These are phyloP conservation scores for Amylocystis lapponica DNA, from an alignment of 768 basidiomycete genomes.

Conservation along the genomic window DNA sequence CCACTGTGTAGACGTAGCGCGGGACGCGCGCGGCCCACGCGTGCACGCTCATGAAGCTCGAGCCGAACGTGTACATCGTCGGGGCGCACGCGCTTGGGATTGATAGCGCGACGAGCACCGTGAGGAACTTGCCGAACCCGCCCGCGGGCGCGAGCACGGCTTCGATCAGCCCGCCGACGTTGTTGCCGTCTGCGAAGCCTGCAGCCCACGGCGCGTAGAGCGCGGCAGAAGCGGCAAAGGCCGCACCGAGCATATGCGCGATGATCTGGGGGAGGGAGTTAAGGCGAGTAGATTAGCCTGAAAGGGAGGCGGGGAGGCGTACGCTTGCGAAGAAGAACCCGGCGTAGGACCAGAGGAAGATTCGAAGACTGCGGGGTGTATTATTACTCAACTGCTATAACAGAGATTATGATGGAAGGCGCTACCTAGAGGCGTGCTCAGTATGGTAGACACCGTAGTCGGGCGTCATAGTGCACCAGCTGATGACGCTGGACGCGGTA, in stretches of 20 bases:
- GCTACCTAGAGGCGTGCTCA: conserved; percentile 25
- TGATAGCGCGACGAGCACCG: conserved; percentile 45
- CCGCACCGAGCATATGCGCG: conserved; percentile 39
- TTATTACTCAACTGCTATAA: too few species aligned
- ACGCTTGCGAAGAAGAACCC: conserved; percentile 39
- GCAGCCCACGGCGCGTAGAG: conserved; percentile 33
- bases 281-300: background rate
- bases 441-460: conserved; percentile 47
- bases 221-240: conserved; percentile 38
- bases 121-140: conserved; percentile 42
- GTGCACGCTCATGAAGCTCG: conserved; percentile 37
- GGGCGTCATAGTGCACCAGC: conserved; percentile 38
- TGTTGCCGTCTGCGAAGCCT: conserved; percentile 33
- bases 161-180: conserved; percentile 38
- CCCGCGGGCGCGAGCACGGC: conserved; percentile 34
- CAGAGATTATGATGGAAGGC: background rate
- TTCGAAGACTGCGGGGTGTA: conserved; percentile 23
- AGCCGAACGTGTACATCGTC: conserved; percentile 51
- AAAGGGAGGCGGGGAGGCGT: too few species aligned
- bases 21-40: conserved; percentile 32
- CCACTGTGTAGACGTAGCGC: conserved; percentile 40
- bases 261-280: conserved; percentile 29
- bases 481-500: conserved; percentile 38
- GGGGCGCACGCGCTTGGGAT: conserved; percentile 53
- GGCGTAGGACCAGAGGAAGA: conserved; percentile 42